Evolutionary conservation across 2,329 filamentous ascomycete species (phyloP).

Genomic region (Stagonosporopsis chrysanthemi): DNA sequence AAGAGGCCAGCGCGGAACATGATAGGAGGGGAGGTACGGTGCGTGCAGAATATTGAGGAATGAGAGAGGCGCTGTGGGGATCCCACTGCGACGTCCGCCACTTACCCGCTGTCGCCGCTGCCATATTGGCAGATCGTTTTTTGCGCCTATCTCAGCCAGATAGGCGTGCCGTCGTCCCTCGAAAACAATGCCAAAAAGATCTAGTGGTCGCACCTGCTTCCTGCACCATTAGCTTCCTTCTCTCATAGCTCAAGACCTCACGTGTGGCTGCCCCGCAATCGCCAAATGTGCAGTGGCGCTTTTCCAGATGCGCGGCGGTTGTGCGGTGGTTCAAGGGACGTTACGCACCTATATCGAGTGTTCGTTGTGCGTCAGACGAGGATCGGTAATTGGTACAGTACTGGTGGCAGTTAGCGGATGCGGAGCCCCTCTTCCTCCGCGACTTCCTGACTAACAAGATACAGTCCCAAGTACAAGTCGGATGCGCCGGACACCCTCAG

Average conservation of each 20-base stretch:
- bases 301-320: background rate
- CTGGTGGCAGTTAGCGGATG: conserved; percentile 46
- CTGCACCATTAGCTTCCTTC: conserved; percentile 29
- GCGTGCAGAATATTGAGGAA: conserved; percentile 31
- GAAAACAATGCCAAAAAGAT: conserved; percentile 15
- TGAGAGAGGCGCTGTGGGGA: conserved; percentile 30
- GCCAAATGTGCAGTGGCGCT: conserved; percentile 2
- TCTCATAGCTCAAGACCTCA: conserved; percentile 4
- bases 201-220: conserved; percentile 23
- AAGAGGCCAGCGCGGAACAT: conserved; percentile 30
- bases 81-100: conserved; percentile 33
- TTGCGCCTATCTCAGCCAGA: conserved; percentile 26
- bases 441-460: conserved; percentile 37
- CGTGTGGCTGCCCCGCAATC: conserved; percentile 4
- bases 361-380: conserved; percentile 38
- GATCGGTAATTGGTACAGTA: conserved; percentile 27
- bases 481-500: conserved; percentile 22
- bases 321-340: conserved; percentile 24
- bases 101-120: conserved; percentile 53
- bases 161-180: conserved; percentile 13
- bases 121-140: conserved; percentile 45
- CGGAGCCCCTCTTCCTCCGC: conserved; percentile 40
- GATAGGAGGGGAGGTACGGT: conserved; percentile 23
- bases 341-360: conserved; percentile 43
- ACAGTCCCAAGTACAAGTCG: conserved; percentile 14